Evolutionary conservation across 345 rosid genomes (phyloP), one percentile per base, ranked within the genome.

Genomic region (Alliaria petiolata): DNA sequence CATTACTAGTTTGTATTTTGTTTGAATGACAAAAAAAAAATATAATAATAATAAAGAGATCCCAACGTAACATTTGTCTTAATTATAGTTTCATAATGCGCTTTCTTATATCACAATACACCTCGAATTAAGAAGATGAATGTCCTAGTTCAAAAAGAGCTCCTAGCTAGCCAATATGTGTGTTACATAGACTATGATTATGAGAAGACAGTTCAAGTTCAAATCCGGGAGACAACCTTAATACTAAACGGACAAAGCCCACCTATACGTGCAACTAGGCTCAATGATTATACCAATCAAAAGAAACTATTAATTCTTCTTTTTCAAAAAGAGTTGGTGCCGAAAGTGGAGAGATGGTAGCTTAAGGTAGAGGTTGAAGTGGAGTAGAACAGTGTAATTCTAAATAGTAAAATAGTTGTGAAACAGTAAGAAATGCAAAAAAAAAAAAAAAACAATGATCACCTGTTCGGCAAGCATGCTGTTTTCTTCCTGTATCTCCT

Each of bases 401-500:
- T 53, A 62, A 33, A 53, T 40, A 70, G 68, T 60, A 50, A 26
- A 70, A 70, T 51, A 71, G 62, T 61, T 50, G 51, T 71, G 47
- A 71, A 71, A 62, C 62, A 62, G 56, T 62, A 15, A 31, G 7
- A 40, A 38, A 16, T 59, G 20, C 40, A 50, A 70, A 42, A 52
- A 42, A 62, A 55, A 62, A 62, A 33, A 50, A 70, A 42, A 52
- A 42, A 62, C 62, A 62, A 62, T 72, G 76, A 63, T 72, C 38
- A 87, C 93, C 92, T 89, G 85, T 80, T 89, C 84, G 22, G 81
- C 79, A 30, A 87, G 83, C 81, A 84, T 77, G 80, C 64, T 84
- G 77, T 89, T 89, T 63, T 87, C 87, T 62, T 83, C 90, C 66
- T 80, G 83, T 60, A 87, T 85, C 47, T 82, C 83, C 72, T 68